Conservation (phyloP, 345 rosid genomes). For the Atalantia buxifolia region DNA sequence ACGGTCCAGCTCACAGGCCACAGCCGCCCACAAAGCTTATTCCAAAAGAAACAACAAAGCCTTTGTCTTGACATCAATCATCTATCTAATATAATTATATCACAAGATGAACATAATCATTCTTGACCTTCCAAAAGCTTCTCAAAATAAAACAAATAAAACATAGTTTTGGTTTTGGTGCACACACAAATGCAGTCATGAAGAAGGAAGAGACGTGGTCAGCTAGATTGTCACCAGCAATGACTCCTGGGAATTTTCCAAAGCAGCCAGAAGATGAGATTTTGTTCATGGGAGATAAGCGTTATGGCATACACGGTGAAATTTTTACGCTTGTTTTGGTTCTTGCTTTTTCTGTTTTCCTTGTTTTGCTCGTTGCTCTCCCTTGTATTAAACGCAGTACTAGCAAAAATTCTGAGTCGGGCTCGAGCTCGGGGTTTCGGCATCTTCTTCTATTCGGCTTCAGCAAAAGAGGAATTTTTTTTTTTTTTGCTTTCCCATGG, state of each 20-base stretch:
- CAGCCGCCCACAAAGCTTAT: not conserved
- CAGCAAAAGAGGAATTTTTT: not conserved
- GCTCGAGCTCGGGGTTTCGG: not conserved
- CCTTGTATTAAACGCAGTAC: slow-evolving; percentile 35
- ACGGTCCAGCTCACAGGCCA: not conserved
- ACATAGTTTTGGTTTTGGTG: not conserved
- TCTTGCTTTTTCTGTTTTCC: slow-evolving; percentile 32
- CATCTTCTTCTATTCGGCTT: no score
- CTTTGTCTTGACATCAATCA: not conserved
- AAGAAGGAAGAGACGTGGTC: not conserved
- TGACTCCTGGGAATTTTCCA: not conserved
- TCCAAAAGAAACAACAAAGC: not conserved
- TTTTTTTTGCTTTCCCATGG: not conserved
- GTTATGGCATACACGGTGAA: slow-evolving; percentile 47
- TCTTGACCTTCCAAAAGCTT: not conserved
- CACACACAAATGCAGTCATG: not conserved
- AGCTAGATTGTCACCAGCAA: slow-evolving; percentile 6
- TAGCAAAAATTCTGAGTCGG: slow-evolving; percentile 19
- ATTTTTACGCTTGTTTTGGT: slow-evolving; percentile 33
- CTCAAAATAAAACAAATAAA: not conserved
- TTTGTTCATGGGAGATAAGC: slow-evolving; percentile 29
- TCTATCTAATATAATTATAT: no score
- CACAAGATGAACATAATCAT: no score
- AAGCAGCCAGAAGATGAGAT: slow-evolving; percentile 3
- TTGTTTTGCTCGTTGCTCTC: slow-evolving; percentile 29